Evolutionary conservation across 2,329 filamentous ascomycete species (phyloP).

Genomic region (Teratosphaeria destructans): DNA sequence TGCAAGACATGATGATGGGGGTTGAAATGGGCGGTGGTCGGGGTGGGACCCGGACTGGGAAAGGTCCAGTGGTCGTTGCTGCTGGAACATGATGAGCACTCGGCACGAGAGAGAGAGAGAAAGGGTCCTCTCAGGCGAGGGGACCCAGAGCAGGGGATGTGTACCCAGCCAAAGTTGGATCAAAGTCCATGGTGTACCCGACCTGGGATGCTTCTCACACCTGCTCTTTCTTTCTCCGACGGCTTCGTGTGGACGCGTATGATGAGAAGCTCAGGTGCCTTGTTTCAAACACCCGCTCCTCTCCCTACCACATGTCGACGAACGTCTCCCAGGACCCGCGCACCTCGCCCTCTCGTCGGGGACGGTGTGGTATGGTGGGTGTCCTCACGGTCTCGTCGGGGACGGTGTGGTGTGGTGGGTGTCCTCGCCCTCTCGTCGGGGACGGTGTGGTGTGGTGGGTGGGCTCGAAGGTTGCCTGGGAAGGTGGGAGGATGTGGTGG

Average conservation of each 20-base stretch:
- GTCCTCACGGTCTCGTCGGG: too few species aligned
- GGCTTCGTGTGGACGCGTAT: not conserved
- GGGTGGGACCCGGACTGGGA: conserved; percentile 40
- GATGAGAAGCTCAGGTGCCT: not conserved
- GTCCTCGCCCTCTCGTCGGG: not conserved
- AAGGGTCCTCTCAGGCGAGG: not conserved
- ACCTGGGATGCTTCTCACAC: not conserved
- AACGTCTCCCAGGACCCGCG: not conserved
- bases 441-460: not conserved
- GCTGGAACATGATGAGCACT: conserved; percentile 7
- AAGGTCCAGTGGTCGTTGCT: conserved; percentile 34
- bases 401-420: too few species aligned
- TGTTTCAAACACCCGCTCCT: not conserved
- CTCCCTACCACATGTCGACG: not conserved
- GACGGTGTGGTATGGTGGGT: not conserved
- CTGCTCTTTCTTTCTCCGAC: not conserved
- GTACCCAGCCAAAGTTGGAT: conserved; percentile 15
- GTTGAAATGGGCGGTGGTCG: conserved; percentile 30
- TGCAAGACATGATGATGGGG: conserved; percentile 31
- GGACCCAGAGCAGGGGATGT: conserved; percentile 7
- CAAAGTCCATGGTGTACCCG: conserved; percentile 12
- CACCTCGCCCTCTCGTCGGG: not conserved
- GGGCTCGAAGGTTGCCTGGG: not conserved
- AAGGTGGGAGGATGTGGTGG: not conserved
- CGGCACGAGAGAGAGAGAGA: not conserved